phyloP scores from a whole-genome alignment of 2,329 filamentous ascomycete species.

The Botrytis aclada region DNA sequence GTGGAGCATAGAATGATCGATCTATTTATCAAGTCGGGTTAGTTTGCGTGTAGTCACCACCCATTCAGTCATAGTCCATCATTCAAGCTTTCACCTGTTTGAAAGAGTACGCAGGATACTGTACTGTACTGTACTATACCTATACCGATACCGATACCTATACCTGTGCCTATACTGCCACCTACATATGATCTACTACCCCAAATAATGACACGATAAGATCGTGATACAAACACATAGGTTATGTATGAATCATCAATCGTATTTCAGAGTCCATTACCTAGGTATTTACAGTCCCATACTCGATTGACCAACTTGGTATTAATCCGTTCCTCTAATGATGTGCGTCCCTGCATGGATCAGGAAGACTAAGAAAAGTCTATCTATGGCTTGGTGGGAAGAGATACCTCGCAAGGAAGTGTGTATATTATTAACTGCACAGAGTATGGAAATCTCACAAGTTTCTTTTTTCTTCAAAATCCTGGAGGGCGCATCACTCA shows the following conservation, averaged over 20 bases:
- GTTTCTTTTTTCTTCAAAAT: background rate
- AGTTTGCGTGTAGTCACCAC: background rate
- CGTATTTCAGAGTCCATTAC: background rate
- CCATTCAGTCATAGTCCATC: background rate
- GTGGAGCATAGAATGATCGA: background rate
- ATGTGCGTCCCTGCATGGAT: constrained; percentile 2
- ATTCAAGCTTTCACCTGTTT: background rate
- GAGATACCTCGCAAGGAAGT: background rate
- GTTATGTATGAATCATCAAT: background rate
- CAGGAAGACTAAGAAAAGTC: background rate
- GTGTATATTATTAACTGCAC: background rate
- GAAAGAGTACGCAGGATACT: background rate
- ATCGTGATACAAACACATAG: background rate
- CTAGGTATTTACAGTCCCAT: background rate
- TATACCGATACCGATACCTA: too few species aligned
- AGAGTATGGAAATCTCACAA: background rate
- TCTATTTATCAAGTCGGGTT: background rate
- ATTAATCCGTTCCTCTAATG: background rate
- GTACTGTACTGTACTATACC: too few species aligned
- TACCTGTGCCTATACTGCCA: background rate
- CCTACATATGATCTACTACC: background rate
- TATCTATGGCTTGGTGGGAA: background rate
- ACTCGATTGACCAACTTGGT: background rate
- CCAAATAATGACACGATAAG: background rate
- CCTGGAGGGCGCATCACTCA: background rate